Conservation (phyloP, 2,329 filamentous ascomycete species). For the Alternaria conjuncta region DNA sequence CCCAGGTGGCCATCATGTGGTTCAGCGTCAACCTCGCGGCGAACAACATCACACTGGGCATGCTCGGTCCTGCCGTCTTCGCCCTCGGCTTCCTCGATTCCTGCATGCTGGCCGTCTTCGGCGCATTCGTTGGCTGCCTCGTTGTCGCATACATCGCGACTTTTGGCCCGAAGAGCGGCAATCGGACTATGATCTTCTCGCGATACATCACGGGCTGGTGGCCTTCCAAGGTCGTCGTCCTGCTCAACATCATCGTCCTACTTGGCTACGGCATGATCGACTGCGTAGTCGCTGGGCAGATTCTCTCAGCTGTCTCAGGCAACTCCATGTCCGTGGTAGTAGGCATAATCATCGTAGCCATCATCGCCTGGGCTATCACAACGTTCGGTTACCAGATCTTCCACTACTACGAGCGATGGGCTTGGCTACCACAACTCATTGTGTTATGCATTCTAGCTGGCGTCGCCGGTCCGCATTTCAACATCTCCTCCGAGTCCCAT, state of each 20-base stretch:
- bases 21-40: constrained; percentile 67
- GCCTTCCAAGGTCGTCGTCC: constrained; percentile 67
- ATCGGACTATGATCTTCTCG: constrained; percentile 66
- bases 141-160: constrained; percentile 66
- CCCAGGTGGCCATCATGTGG: constrained; percentile 65
- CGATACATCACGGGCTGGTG: constrained; percentile 69
- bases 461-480: constrained; percentile 65
- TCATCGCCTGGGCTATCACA: constrained; percentile 68
- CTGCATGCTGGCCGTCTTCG: constrained; percentile 63
- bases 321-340: constrained; percentile 68
- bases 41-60: constrained; percentile 69
- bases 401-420: constrained; percentile 72
- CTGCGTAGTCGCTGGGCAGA: constrained; percentile 71
- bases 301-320: constrained; percentile 68
- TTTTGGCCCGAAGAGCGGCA: constrained; percentile 67
- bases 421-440: constrained; percentile 68
- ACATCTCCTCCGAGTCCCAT: constrained; percentile 58
- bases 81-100: constrained; percentile 65
- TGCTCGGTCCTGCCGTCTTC: constrained; percentile 66
- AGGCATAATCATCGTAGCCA: constrained; percentile 69
- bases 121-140: constrained; percentile 61
- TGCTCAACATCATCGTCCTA: constrained; percentile 68
- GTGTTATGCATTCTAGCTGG: constrained; percentile 68
- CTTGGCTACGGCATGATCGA: constrained; percentile 69
- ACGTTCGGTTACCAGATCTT: constrained; percentile 73